Evolutionary conservation across 805 yeast genomes (phyloP).

Genomic region (Wickerhamomyces chambardii): DNA sequence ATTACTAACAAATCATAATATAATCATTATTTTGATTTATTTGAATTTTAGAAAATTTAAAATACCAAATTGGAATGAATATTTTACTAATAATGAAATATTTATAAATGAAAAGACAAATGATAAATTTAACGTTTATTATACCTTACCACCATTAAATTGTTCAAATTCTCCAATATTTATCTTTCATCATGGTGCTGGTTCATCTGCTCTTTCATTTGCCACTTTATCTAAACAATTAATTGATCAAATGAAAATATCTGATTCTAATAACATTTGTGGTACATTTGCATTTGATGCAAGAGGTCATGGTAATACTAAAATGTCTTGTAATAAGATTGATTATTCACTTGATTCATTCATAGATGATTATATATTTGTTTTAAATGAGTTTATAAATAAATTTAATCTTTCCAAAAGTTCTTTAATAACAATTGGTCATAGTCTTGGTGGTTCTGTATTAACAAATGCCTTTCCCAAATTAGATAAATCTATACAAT

Average conservation of each 20-base stretch:
- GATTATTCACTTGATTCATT: slow-evolving; percentile 42
- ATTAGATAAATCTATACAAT: slow-evolving; percentile 5
- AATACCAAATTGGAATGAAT: slow-evolving; percentile 20
- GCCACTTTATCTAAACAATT: slow-evolving; percentile 38
- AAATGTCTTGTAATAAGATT: slow-evolving; percentile 10
- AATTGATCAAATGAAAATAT: slow-evolving; percentile 10
- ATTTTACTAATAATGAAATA: slow-evolving; percentile 20
- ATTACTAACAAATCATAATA: no score
- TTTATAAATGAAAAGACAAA: slow-evolving; percentile 1
- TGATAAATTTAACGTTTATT: slow-evolving; percentile 43
- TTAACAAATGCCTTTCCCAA: slow-evolving; percentile 41
- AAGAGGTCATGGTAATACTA: slow-evolving; percentile 74
- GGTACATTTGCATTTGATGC: slow-evolving; percentile 72
- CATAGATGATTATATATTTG: slow-evolving; percentile 44
- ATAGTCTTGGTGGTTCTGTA: slow-evolving; percentile 89
- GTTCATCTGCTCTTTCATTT: slow-evolving; percentile 78
- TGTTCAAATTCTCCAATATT: slow-evolving; percentile 41
- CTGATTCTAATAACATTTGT: slow-evolving; percentile 21
- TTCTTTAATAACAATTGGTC: slow-evolving; percentile 64
- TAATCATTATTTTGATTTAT: no score
- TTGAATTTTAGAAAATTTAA: not conserved
- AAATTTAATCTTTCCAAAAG: slow-evolving; percentile 8
- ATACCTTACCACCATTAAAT: slow-evolving; percentile 35
- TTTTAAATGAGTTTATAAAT: slow-evolving; percentile 32
- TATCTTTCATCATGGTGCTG: slow-evolving; percentile 91